Base-by-base conservation (phyloP, 257 asterid genomes). In the Nicotiana tabacum region DNA sequence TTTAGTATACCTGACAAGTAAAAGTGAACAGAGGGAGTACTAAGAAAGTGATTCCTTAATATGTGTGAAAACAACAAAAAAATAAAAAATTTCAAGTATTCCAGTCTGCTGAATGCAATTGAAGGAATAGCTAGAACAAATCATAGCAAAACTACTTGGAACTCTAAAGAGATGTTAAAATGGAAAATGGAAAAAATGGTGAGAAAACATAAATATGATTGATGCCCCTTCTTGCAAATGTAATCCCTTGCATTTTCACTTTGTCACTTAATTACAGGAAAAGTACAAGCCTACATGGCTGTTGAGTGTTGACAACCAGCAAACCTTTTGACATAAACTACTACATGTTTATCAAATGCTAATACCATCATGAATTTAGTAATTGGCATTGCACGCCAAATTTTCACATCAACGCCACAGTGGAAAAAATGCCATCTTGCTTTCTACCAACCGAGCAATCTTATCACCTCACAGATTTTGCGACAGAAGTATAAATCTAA, bases 391-490 rank as follows among this genome's bases (percentile, higher is more conserved):
- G 46, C 43, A 11, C 43, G 15, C 24, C 61, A 72, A 11, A 72
- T 74, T 74, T 72, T 46, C 79, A 72, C 79, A 72, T 72, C 79
- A 51, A 76, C 51, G 46, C 60, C 37, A 76, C 37, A 3, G 80
- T 29, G 46, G 46, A 76, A 9, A 29, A 51, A 21, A 76, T 12
- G 39, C 79, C 64, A 76, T 60, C 80, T 76, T n/a, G 2, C 37
- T 76, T 29, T 76, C 46, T 51, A 27, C 64, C 48, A 3, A 24
- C 79, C 29, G 27, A 76, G 27, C 64, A 27, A 27, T 29, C 80
- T 76, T 51, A 76, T 30, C 43, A 51, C 64, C 27, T 76, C 43
- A 51, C 43, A 15, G 16, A 35, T 74, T 74, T 51, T 7, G 65
- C 80, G 29, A 51, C 65, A 76, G 29, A 76, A 13, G 56, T 51